Percentiles rank a stretch among this genome's conserved stretches.
phyloP scores from a whole-genome alignment of 2,329 filamentous ascomycete species.

The Botrytis porri region DNA sequence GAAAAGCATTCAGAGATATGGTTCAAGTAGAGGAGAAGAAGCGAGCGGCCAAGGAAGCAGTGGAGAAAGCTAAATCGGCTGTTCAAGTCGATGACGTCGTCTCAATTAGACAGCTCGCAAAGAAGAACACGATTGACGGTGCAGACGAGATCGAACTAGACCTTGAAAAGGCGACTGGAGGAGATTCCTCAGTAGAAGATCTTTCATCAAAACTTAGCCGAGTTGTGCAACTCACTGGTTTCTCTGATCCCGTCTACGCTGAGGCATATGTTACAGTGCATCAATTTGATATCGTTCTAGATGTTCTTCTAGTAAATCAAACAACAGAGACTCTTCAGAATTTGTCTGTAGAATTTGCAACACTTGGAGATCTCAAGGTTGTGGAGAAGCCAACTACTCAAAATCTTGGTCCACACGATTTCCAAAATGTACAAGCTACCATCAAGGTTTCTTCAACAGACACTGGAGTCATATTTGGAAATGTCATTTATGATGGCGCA shows the following conservation, averaged over 20 bases:
- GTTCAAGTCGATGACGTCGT: conserved; percentile 96
- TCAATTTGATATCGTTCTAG: conserved; percentile 96
- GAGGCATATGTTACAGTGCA: conserved; percentile 98
- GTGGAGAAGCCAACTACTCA: conserved; percentile 95
- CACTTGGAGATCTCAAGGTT: conserved; percentile 93
- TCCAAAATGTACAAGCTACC: conserved; percentile 96
- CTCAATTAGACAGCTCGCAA: conserved; percentile 85
- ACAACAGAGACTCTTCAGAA: conserved; percentile 96
- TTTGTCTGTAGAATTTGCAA: conserved; percentile 97
- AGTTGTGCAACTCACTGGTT: conserved; percentile 95
- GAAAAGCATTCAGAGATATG: conserved; percentile 95
- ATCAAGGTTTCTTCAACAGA: conserved; percentile 99
- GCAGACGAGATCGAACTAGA: conserved; percentile 85
- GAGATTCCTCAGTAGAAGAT: conserved; percentile 79
- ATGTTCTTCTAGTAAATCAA: conserved; percentile 95
- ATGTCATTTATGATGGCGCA: conserved; percentile 94
- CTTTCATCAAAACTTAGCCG: conserved; percentile 91
- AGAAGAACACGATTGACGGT: conserved; percentile 81
- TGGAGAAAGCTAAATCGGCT: conserved; percentile 88
- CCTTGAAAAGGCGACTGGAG: conserved; percentile 89
- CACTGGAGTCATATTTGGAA: conserved; percentile 97
- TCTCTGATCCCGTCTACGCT: conserved; percentile 97
- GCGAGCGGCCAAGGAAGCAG: conserved; percentile 88
- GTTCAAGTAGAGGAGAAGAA: conserved; percentile 98
- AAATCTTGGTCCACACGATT: conserved; percentile 91